Conservation (phyloP, 2,329 filamentous ascomycete genomes). For the Hymenoscyphus repandus region DNA sequence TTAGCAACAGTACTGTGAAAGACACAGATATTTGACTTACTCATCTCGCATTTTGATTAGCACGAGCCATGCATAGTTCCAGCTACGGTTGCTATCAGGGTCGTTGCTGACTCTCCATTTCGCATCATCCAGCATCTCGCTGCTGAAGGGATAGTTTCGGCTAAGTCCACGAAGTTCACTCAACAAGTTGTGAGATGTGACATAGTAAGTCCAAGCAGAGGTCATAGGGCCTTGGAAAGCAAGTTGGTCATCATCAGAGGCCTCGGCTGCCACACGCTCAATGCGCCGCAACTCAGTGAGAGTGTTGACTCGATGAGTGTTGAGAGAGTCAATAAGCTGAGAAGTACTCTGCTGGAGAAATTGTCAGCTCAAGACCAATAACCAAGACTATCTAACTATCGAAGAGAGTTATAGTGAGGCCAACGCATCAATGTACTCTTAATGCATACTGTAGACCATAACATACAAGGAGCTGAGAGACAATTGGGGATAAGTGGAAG, state of each 20-base stretch:
- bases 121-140: constrained; percentile 59
- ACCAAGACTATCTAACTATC: too few relatives aligned
- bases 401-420: too few relatives aligned
- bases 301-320: constrained; percentile 66
- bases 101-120: constrained; percentile 59
- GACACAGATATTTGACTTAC: constrained; percentile 38
- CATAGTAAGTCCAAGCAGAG: constrained; percentile 65
- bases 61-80: constrained; percentile 73
- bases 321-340: constrained; percentile 58
- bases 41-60: constrained; percentile 60
- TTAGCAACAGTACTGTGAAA: constrained; percentile 4
- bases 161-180: constrained; percentile 66
- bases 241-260: constrained; percentile 53
- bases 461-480: background rate
- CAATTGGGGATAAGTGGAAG: constrained; percentile 2
- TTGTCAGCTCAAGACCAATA: background rate
- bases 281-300: constrained; percentile 67
- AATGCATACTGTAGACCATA: too few relatives aligned
- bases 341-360: constrained; percentile 24
- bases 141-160: constrained; percentile 61
- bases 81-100: constrained; percentile 61
- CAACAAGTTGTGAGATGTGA: constrained; percentile 63
- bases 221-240: constrained; percentile 62
- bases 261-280: constrained; percentile 57
- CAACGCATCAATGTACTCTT: too few relatives aligned